phyloP scores from a whole-genome alignment of 2,329 filamentous ascomycete species.

The Hymenoscyphus repandus region DNA sequence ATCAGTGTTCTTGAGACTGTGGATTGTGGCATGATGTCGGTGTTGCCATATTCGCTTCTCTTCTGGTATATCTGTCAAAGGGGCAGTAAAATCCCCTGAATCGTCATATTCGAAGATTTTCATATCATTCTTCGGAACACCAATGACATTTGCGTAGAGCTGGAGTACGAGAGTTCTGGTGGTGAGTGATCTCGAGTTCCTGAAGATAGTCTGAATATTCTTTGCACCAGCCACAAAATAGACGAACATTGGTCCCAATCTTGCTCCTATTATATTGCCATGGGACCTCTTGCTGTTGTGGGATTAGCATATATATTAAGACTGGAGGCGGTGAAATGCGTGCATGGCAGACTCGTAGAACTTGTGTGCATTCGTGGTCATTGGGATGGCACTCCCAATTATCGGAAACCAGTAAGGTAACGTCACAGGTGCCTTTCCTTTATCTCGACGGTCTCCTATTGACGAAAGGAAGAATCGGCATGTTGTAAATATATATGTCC shows the following conservation, averaged over 20 bases:
- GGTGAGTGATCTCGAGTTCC: not conserved
- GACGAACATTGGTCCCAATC: not conserved
- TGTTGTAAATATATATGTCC: no score
- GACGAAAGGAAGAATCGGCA: no score
- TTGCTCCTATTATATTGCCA: not conserved
- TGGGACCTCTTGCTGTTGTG: not conserved
- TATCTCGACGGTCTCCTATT: not conserved
- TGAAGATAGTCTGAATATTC: not conserved
- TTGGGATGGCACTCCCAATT: not conserved
- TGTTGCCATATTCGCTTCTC: not conserved
- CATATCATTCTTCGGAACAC: no score
- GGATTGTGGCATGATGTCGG: not conserved
- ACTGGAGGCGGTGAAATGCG: no score
- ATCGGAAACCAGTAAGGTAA: constrained; percentile 2
- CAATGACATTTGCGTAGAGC: not conserved
- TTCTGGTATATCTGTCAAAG: not conserved
- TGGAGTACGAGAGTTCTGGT: not conserved
- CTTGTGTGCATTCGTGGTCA: not conserved
- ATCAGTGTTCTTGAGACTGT: not conserved
- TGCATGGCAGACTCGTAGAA: not conserved
- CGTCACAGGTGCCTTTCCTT: not conserved
- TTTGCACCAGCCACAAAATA: not conserved
- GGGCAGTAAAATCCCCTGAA: not conserved
- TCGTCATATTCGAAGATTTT: no score
- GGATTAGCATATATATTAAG: not conserved